These are phyloP conservation scores for Rhodotorula glutinis DNA, from an alignment of 1,284 basidiomycete genomes.

Conservation along the genomic window DNA sequence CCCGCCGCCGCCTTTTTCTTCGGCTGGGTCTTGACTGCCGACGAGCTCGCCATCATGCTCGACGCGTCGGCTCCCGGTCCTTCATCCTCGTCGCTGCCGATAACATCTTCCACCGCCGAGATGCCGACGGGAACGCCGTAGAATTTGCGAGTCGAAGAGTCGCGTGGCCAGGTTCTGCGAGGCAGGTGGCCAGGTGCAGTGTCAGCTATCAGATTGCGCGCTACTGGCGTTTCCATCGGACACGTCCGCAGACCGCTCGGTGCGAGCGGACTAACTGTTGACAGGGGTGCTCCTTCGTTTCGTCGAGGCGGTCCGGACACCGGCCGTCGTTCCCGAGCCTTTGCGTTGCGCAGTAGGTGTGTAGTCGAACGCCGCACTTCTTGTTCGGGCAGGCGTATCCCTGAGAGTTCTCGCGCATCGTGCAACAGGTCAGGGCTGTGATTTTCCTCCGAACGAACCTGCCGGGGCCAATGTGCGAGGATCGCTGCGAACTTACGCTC, in stretches of 20 bases:
- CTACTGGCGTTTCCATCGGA: too few relatives aligned
- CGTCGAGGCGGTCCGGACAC: constrained; percentile 36
- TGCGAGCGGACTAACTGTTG: constrained; percentile 19
- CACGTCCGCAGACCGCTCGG: constrained; percentile 22
- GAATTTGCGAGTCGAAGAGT: constrained; percentile 4
- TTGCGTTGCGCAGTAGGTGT: constrained; percentile 46
- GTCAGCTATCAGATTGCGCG: too few relatives aligned
- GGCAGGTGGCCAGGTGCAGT: not conserved
- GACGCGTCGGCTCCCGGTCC: constrained; percentile 15
- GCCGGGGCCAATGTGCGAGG: constrained; percentile 3
- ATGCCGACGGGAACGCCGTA: constrained; percentile 42
- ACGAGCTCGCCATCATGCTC: not conserved
- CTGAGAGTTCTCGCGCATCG: constrained; percentile 36
- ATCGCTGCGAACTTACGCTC: constrained; percentile 17
- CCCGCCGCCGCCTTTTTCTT: not conserved
- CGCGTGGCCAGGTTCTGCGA: constrained; percentile 20
- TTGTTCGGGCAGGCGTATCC: constrained; percentile 63
- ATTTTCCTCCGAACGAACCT: too few relatives aligned
- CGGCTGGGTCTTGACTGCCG: constrained; percentile 15
- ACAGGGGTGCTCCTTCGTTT: constrained; percentile 38
- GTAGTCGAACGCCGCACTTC: constrained; percentile 65
- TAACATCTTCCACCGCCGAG: constrained; percentile 48
- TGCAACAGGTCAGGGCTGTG: too few relatives aligned
- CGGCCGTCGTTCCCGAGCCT: constrained; percentile 11
- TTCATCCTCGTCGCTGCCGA: constrained; percentile 9